Evolutionary conservation across 306 rosid species (phyloP), one percentile per base, ranked within the genome.

Genomic region (Cyamopsis tetragonoloba): DNA sequence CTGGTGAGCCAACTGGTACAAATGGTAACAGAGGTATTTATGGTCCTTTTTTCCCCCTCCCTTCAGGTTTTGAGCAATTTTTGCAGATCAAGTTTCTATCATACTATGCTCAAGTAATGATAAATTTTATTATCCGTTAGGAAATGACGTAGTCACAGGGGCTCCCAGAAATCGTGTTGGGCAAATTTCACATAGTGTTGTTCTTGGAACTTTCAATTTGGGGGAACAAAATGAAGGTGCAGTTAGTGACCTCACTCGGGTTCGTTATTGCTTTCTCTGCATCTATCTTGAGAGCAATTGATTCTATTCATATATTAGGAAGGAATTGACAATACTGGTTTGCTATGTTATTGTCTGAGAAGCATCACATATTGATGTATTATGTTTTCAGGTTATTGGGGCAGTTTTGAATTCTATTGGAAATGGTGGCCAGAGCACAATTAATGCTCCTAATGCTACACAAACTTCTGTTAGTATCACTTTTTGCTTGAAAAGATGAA

Each of bases 151-250:
- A 14, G 76, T 63, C 72, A 49, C 81, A 22, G 92, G 90, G 43
- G 77, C 76, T 53, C 86, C 86, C 64, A 92, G 90, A 46, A 80
- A 75, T 47, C 97, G 92, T 44, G 72, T 84, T 41, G 99, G 97
- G 38, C 97, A 90, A 74, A 82, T 95, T 72, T 87, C 99, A 58
- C 99, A 95, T 72, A 95, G 97, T 76, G 95, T 95, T 53, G 97
- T 95, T 81, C 88, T 95, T 6, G 99, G 99, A 77, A 84, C 97
- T 38, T 85, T 90, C 79, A 95, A 95, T 72, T 84, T 90, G 55
- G 99, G 89, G 54, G 99, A 95, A 18, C 97, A 95, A 80, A 88
- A 89, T 75, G 99, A 95, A 83, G 92, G 88, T 46, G 12, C 63
- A 49, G 88, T 79, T 72, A 92, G 95, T 43, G 99, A 95, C 72